phyloP scores from a whole-genome alignment of 257 asterid species.

The Primulina huaijiensis region DNA sequence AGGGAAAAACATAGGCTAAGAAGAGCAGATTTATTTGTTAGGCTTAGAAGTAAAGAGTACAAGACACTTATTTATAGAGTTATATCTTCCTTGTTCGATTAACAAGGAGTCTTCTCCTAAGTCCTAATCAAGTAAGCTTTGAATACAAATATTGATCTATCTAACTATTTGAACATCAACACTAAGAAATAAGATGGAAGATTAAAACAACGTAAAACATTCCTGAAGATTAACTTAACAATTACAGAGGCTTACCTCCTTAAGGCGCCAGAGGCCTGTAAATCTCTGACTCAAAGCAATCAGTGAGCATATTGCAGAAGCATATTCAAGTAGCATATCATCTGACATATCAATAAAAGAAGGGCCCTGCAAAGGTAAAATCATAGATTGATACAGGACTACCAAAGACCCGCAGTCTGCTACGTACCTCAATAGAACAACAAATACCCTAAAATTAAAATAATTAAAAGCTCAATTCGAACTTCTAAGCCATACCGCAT shows the following conservation, averaged over 20 bases:
- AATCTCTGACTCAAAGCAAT: conserved; percentile 73
- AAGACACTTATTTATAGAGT: too few relatives aligned
- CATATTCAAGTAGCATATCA: conserved; percentile 36
- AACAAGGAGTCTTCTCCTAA: too few relatives aligned
- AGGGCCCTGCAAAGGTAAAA: conserved; percentile 61
- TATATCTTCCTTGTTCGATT: too few relatives aligned
- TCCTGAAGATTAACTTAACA: conserved; percentile 4
- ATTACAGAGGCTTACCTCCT: conserved; percentile 51
- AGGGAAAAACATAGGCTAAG: too few relatives aligned
- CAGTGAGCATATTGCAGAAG: conserved; percentile 66
- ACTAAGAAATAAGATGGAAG: background rate
- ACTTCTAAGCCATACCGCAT: conserved; percentile 46
- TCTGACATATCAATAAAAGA: conserved; percentile 47
- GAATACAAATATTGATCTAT: too few relatives aligned
- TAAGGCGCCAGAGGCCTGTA: conserved; percentile 86
- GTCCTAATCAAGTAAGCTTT: too few relatives aligned
- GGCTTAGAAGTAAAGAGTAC: too few relatives aligned
- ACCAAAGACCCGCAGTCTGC: conserved; percentile 13
- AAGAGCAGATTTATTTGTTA: too few relatives aligned
- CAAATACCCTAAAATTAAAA: conserved; percentile 16
- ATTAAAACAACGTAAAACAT: conserved; percentile 5
- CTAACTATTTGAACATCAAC: too few relatives aligned
- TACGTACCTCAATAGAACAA: conserved; percentile 21
- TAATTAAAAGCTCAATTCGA: conserved; percentile 5
- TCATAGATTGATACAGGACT: conserved; percentile 20